Conservation (phyloP, 345 rosid species). For the Corchorus olitorius region DNA sequence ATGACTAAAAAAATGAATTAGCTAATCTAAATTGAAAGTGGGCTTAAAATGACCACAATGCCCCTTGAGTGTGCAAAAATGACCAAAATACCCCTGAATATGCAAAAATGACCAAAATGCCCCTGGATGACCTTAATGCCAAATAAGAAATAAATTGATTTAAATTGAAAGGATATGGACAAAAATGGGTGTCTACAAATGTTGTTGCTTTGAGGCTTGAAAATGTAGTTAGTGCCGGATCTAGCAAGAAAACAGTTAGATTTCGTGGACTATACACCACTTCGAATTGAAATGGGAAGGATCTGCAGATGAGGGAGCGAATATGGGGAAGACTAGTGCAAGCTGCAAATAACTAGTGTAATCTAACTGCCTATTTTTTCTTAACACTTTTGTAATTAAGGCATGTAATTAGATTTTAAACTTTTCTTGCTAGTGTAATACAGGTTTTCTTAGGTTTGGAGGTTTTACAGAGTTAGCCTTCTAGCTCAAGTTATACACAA, state of each 20-base stretch:
- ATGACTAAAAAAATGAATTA: too few species aligned
- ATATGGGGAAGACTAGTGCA: not conserved
- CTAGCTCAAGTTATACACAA: not conserved
- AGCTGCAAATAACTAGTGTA: not conserved
- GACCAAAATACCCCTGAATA: too few species aligned
- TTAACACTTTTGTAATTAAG: not conserved
- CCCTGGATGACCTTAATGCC: too few species aligned
- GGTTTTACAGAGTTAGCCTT: slow-evolving; percentile 7
- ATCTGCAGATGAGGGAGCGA: not conserved
- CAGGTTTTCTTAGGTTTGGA: slow-evolving; percentile 1
- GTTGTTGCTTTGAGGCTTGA: not conserved
- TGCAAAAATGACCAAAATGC: too few species aligned
- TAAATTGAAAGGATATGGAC: too few species aligned
- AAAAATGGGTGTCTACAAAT: too few species aligned
- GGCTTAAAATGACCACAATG: too few species aligned
- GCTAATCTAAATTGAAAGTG: too few species aligned
- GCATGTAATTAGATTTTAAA: not conserved
- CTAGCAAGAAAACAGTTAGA: slow-evolving; percentile 18
- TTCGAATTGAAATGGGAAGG: not conserved
- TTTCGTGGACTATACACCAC: not conserved
- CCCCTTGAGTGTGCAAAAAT: too few species aligned
- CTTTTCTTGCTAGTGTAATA: not conserved
- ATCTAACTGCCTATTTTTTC: not conserved
- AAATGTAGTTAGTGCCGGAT: not conserved
- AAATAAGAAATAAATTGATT: too few species aligned